Percentiles rank a stretch among this genome's conserved stretches.
Conservation (phyloP, 345 rosid species). For the Atalantia buxifolia region DNA sequence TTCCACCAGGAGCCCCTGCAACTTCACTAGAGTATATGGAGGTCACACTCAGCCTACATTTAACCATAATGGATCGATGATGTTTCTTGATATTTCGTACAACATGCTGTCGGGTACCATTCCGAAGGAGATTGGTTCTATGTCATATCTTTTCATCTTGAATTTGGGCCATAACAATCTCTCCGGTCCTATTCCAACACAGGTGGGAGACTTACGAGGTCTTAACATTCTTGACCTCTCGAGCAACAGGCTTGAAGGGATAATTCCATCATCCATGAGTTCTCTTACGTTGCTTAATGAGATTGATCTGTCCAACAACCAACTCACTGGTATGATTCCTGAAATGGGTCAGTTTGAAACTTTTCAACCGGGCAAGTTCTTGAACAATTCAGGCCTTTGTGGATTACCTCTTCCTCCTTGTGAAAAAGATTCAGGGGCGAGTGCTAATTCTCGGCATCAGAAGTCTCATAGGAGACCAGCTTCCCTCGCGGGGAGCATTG, state of each 20-base stretch:
- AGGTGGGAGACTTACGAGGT: constrained; percentile 61
- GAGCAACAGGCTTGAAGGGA: constrained; percentile 58
- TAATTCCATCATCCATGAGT: constrained; percentile 66
- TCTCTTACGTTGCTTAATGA: constrained; percentile 55
- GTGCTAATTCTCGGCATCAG: constrained; percentile 36
- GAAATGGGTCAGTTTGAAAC: constrained; percentile 79
- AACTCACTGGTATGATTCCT: constrained; percentile 71
- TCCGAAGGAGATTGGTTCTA: constrained; percentile 79
- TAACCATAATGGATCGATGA: constrained; percentile 86
- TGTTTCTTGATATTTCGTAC: constrained; percentile 85
- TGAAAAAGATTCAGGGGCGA: constrained; percentile 16
- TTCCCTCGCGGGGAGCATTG: constrained; percentile 70
- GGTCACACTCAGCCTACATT: constrained; percentile 78
- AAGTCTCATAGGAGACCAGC: constrained; percentile 50
- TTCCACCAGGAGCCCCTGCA: constrained; percentile 78
- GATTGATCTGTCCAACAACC: constrained; percentile 70
- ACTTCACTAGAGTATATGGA: constrained; percentile 66
- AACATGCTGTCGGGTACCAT: constrained; percentile 68
- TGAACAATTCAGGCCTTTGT: constrained; percentile 82
- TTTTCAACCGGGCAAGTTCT: constrained; percentile 53
- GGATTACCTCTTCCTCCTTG: constrained; percentile 78
- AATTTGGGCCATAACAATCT: constrained; percentile 75
- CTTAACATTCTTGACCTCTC: constrained; percentile 89
- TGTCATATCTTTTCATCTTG: constrained; percentile 70
- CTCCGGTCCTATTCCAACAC: constrained; percentile 68